Conservation (phyloP, 345 rosid genomes). For the Luvunga scandens region DNA sequence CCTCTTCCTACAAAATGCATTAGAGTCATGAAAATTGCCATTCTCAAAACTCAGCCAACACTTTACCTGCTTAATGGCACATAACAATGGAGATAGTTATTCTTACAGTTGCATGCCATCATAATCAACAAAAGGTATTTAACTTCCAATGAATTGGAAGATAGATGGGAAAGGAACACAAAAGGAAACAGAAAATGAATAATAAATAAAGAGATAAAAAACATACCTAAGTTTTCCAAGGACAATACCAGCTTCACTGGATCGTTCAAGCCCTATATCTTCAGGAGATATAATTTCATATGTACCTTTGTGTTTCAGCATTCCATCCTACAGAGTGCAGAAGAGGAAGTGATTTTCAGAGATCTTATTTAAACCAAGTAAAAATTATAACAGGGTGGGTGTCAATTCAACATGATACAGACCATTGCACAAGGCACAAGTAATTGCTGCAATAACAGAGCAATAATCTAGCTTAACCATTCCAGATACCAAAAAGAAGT, state of each 20-base stretch:
- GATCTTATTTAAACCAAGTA: background rate
- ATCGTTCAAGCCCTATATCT: conserved; percentile 86
- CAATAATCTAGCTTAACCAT: background rate
- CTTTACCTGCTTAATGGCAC: background rate
- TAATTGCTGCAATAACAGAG: background rate
- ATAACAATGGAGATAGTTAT: background rate
- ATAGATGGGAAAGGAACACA: background rate
- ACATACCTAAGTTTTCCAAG: conserved; percentile 89
- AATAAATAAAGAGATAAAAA: background rate
- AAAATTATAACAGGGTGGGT: background rate
- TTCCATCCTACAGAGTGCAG: conserved; percentile 76
- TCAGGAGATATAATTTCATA: conserved; percentile 91
- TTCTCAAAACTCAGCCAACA: background rate
- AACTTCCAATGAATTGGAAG: background rate
- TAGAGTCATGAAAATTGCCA: background rate
- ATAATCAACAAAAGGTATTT: background rate
- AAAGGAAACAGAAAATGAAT: background rate
- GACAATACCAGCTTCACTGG: conserved; percentile 86
- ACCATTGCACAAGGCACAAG: background rate
- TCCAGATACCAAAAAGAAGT: background rate
- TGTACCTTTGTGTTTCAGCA: conserved; percentile 88
- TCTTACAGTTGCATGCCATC: background rate
- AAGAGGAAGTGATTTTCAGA: conserved; percentile 13
- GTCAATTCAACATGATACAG: background rate
- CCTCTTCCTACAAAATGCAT: background rate